A percentile compares a stretch with the other conserved stretches of the same genome.
phyloP scores from a whole-genome alignment of 2,329 filamentous ascomycete genomes.

The Lojkania enalia region DNA sequence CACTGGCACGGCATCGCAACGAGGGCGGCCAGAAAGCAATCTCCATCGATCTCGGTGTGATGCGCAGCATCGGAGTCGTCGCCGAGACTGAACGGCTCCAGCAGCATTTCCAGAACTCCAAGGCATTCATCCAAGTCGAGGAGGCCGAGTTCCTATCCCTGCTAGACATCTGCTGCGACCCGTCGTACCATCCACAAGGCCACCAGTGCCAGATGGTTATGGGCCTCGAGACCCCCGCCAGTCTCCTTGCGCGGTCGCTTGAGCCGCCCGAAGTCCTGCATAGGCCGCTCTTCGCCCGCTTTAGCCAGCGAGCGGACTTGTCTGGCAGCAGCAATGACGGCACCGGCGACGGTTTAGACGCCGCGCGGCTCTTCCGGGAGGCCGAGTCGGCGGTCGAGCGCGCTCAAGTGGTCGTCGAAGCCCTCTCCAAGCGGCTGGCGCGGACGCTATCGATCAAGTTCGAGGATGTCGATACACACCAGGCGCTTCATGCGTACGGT shows the following conservation, averaged over 20 bases:
- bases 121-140: neutral
- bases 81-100: neutral
- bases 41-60: conserved; percentile 3
- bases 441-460: conserved; percentile 2
- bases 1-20: conserved; percentile 13
- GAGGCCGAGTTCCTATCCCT: neutral
- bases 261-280: neutral
- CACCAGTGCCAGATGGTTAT: neutral
- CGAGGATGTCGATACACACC: conserved; percentile 6
- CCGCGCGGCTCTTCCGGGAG: too few relatives aligned
- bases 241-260: neutral
- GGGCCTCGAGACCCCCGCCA: neutral
- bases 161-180: neutral
- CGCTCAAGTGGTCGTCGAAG: neutral
- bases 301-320: too few relatives aligned
- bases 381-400: conserved; percentile 5
- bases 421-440: neutral
- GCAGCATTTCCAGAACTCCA: neutral
- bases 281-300: neutral
- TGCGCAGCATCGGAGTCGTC: neutral
- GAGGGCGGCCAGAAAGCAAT: conserved; percentile 1
- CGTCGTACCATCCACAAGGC: neutral
- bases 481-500: conserved; percentile 8
- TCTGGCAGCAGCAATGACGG: too few relatives aligned
- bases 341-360: too few relatives aligned